Evolutionary conservation across 805 yeast species (phyloP).

Genomic region (Candida peoriensis): DNA sequence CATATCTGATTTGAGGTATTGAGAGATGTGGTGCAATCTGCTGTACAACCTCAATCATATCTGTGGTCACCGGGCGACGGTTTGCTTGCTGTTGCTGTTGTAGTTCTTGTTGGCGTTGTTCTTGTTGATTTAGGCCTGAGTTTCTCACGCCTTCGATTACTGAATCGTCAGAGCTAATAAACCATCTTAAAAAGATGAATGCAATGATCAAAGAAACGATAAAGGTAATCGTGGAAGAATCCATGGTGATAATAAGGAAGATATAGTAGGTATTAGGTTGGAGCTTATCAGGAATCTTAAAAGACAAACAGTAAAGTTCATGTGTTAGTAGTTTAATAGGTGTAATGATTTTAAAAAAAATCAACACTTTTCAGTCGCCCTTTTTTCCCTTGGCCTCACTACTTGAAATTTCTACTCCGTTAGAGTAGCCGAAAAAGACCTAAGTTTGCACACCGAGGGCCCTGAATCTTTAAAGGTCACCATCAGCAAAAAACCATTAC

Average conservation of each 20-base stretch:
- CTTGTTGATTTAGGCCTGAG: constrained; percentile 2
- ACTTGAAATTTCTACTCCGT: too few relatives aligned
- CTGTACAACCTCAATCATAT: constrained; percentile 83
- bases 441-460: too few relatives aligned
- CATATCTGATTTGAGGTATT: constrained; percentile 65
- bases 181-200: constrained; percentile 60
- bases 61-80: constrained; percentile 47
- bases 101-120: constrained; percentile 6
- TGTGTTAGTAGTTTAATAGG: too few relatives aligned
- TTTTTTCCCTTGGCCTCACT: too few relatives aligned
- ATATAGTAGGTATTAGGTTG: too few relatives aligned
- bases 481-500: too few relatives aligned
- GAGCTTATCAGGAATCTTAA: too few relatives aligned
- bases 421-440: too few relatives aligned
- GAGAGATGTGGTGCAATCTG: constrained; percentile 74
- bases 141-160: constrained; percentile 9
- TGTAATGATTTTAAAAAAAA: too few relatives aligned
- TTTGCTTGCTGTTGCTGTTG: constrained; percentile 7
- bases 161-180: constrained; percentile 49
- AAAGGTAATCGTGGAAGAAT: constrained; percentile 48
- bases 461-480: too few relatives aligned
- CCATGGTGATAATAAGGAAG: constrained; percentile 37
- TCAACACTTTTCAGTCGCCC: too few relatives aligned
- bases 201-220: constrained; percentile 44
- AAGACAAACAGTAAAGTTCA: too few relatives aligned